Base-by-base conservation (phyloP, 2,329 filamentous ascomycete genomes). In the Scedosporium minutisporum region DNA sequence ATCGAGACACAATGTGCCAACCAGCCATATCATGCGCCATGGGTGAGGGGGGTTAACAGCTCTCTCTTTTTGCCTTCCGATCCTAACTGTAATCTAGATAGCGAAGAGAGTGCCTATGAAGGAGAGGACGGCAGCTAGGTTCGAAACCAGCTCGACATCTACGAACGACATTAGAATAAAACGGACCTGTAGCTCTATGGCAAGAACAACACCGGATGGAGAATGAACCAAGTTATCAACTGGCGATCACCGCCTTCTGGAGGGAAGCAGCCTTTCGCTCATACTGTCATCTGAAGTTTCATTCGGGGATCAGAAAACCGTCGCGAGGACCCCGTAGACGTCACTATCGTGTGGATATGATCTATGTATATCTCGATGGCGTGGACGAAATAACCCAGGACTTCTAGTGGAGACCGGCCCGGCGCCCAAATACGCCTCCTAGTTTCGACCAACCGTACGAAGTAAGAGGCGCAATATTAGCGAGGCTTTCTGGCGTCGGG, bases 271-370 rank as follows among this genome's bases (percentile, higher is more conserved):
- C 46, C 25, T 1, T 33, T 25, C 27, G 14, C 41, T 21, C 18
- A 38, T 29, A 12, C 51, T 25, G 12, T 53, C 59, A 27, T 61
- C 59, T 23, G 59, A 51, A 61, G 44, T 51, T 51, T 53, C 59
- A 53, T 23, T 53, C 29, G 14, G 44, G 44, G 25, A 46, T 29
- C 44, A 18, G n/a, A 38, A 51, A 16, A 12, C 9, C 6, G 33
- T 27, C 14, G n/a, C 33, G 33, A 57, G 38, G 21, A 33, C 51
- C 33, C 21, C 18, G 33, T 42, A 25, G 38, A 33, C n/a, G 57
- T 58, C 57, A 58, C 33, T 12, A 48, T 48, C 16, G 44, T 48
- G 16, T 48, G 16, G n/a, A 12, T 10, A 4, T n/a, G 16, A 3
- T 48, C 18, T 21, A 6, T 38, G 7, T 59, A 27, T 60, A 21